These are phyloP conservation scores for Solanum ahanhuiri DNA, from an alignment of 257 asterid species.

Conservation along the genomic window DNA sequence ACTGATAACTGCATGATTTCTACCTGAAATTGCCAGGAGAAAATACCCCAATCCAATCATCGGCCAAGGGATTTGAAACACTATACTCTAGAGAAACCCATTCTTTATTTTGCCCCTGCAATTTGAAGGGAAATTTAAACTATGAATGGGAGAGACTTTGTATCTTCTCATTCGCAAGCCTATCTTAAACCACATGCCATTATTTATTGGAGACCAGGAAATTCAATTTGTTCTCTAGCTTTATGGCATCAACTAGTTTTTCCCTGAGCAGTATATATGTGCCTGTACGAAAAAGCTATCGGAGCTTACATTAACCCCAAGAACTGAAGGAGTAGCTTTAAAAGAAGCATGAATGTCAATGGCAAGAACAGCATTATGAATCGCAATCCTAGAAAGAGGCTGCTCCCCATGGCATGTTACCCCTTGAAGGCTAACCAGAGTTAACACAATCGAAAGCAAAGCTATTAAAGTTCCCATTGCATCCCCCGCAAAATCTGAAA, in stretches of 20 bases:
- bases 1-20: neutral
- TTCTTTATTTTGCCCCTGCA: constrained; percentile 45
- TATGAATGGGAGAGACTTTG: neutral
- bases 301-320: constrained; percentile 46
- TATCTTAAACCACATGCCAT: neutral
- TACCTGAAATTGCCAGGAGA: constrained; percentile 95
- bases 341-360: constrained; percentile 44
- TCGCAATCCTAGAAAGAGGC: constrained; percentile 53
- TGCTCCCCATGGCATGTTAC: constrained; percentile 64
- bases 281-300: neutral
- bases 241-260: neutral
- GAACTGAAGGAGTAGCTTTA: constrained; percentile 67
- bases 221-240: neutral
- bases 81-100: constrained; percentile 56
- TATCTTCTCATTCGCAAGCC: neutral
- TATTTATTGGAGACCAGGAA: neutral
- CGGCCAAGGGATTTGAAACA: constrained; percentile 41
- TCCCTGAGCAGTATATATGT: neutral
- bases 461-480: constrained; percentile 33
- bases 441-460: constrained; percentile 37
- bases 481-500: constrained; percentile 2
- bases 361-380: constrained; percentile 53
- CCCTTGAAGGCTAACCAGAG: constrained; percentile 26
- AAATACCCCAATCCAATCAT: constrained; percentile 94
- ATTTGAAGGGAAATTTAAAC: neutral